Evolutionary conservation across 345 rosid genomes (phyloP).

Genomic region (Arabidopsis thaliana): DNA sequence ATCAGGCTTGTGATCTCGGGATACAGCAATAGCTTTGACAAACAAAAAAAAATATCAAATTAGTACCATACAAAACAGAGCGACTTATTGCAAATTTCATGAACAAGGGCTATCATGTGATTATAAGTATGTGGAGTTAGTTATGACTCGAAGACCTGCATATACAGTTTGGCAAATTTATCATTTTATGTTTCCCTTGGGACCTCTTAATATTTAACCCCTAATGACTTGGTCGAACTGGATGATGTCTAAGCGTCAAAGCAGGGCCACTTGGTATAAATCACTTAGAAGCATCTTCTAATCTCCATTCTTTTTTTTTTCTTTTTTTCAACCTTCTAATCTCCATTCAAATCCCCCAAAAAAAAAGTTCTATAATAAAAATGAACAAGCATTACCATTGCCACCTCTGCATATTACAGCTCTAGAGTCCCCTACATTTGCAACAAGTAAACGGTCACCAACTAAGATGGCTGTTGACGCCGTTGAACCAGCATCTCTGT

Average conservation of each 20-base stretch:
- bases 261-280: background rate
- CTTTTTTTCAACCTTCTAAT: background rate
- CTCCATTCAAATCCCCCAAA: background rate
- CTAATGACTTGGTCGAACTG: background rate
- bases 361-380: background rate
- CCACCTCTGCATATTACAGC: constrained; percentile 98
- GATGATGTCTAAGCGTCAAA: background rate
- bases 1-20: constrained; percentile 99
- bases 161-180: background rate
- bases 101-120: background rate
- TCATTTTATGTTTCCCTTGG: background rate
- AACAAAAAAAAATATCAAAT: constrained; percentile 1
- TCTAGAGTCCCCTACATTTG: constrained; percentile 98
- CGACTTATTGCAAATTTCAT: background rate
- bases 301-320: background rate
- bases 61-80: constrained; percentile 5
- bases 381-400: constrained; percentile 59
- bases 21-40: constrained; percentile 85
- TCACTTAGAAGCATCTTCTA: constrained; percentile 1
- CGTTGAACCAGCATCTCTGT: constrained; percentile 99
- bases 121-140: background rate
- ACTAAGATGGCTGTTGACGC: constrained; percentile 97
- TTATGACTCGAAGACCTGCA: background rate
- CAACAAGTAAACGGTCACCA: constrained; percentile 92
- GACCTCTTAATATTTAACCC: background rate